These are phyloP conservation scores for Alternaria ethzedia DNA, from an alignment of 2,329 filamentous ascomycete genomes.

Conservation along the genomic window DNA sequence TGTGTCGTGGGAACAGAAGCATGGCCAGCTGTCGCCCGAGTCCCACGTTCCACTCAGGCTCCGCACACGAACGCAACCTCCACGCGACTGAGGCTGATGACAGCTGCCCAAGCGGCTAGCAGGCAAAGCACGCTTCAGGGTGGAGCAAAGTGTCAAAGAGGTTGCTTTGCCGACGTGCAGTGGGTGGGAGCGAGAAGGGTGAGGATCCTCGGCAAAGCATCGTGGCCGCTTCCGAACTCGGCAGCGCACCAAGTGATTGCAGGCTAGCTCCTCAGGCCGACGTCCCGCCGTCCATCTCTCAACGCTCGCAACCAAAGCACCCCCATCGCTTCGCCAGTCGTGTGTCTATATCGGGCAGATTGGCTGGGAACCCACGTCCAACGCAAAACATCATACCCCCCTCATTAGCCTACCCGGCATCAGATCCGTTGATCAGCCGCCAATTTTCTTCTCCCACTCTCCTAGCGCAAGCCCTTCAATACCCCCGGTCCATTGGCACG, in stretches of 20 bases:
- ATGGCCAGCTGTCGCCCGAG: slow-evolving; percentile 17
- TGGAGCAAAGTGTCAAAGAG: slow-evolving; percentile 1
- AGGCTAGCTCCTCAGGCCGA: slow-evolving; percentile 12
- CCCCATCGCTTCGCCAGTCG: slow-evolving; percentile 3
- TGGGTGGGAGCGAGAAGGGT: not conserved
- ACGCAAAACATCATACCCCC: slow-evolving; percentile 27
- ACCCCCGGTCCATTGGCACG: slow-evolving; percentile 30
- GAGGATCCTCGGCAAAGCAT: slow-evolving; percentile 12
- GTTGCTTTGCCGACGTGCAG: not conserved
- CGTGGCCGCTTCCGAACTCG: slow-evolving; percentile 2
- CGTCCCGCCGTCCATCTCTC: slow-evolving; percentile 6
- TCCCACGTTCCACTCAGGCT: slow-evolving; percentile 20
- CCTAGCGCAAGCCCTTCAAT: slow-evolving; percentile 40
- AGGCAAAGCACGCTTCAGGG: not conserved
- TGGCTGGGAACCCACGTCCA: slow-evolving; percentile 18
- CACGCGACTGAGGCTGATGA: not conserved
- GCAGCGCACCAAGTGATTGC: not conserved
- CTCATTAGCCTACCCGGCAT: slow-evolving; percentile 22
- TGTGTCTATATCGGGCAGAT: slow-evolving; percentile 8
- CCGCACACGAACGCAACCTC: not conserved
- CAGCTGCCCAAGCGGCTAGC: not conserved
- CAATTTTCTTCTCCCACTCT: slow-evolving; percentile 34
- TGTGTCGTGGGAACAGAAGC: slow-evolving; percentile 15
- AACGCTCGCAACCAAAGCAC: slow-evolving; percentile 17
- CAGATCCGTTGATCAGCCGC: slow-evolving; percentile 32